Conservation (phyloP, 2,329 filamentous ascomycete genomes). For the Endocalyx cinctus region DNA sequence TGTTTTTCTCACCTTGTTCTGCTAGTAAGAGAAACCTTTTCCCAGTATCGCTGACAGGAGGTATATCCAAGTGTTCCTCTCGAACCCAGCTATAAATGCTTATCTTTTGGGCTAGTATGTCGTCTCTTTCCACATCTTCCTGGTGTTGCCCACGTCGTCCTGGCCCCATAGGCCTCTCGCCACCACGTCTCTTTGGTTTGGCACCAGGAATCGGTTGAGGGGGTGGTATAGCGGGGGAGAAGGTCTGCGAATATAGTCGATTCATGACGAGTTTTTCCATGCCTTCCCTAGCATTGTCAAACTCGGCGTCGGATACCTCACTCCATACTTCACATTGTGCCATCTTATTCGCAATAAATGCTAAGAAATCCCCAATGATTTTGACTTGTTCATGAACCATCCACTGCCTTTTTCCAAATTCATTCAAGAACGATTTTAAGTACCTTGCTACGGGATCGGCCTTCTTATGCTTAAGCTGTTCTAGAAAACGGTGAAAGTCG, state of each 20-base stretch:
- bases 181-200: conserved; percentile 63
- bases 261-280: conserved; percentile 99
- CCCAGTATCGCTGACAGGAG: conserved; percentile 77
- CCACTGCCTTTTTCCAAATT: conserved; percentile 98
- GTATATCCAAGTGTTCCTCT: conserved; percentile 91
- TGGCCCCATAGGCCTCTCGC: conserved; percentile 66
- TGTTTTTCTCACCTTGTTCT: conserved; percentile 74
- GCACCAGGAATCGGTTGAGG: conserved; percentile 68
- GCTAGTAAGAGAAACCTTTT: conserved; percentile 83
- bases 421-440: conserved; percentile 85
- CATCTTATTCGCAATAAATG: conserved; percentile 99
- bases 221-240: conserved; percentile 86
- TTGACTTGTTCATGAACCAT: conserved; percentile 99
- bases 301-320: conserved; percentile 91
- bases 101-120: conserved; percentile 94
- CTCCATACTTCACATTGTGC: conserved; percentile 94
- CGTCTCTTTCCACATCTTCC: conserved; percentile 94
- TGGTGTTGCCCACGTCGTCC: conserved; percentile 94
- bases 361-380: conserved; percentile 92
- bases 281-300: conserved; percentile 95
- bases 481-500: conserved; percentile 94
- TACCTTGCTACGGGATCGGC: conserved; percentile 98
- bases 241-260: conserved; percentile 88
- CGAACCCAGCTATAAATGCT: conserved; percentile 93
- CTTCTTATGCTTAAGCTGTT: conserved; percentile 91